Percentiles rank a stretch among this genome's conserved stretches.
Conservation (phyloP, 371 early-diverging fungal genomes). For the Apophysomyces ossiformis region DNA sequence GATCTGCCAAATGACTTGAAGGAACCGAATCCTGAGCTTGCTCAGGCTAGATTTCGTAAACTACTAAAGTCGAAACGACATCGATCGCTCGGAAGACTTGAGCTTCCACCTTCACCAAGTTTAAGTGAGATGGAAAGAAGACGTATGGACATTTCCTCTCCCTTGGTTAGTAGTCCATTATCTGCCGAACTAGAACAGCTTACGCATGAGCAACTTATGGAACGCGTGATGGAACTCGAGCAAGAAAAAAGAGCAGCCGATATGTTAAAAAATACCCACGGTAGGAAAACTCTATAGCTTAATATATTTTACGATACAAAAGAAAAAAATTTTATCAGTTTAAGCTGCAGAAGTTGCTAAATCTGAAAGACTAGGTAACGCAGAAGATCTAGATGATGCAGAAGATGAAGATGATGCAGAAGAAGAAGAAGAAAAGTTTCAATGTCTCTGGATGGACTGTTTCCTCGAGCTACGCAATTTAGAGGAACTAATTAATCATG, state of each 20-base stretch:
- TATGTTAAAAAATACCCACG: background rate
- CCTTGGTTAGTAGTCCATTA: slow-evolving; percentile 2
- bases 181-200: slow-evolving; percentile 2
- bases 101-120: slow-evolving; percentile 21
- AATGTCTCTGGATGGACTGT: slow-evolving; percentile 26
- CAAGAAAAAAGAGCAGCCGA: slow-evolving; percentile 7
- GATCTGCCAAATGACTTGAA: background rate
- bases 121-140: slow-evolving; percentile 15
- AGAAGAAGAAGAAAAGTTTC: slow-evolving; percentile 21
- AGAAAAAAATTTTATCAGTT: too few relatives aligned
- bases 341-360: background rate
- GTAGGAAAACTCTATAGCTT: background rate
- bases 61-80: slow-evolving; percentile 43
- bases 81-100: slow-evolving; percentile 43
- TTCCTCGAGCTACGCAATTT: slow-evolving; percentile 17
- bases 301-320: too few relatives aligned
- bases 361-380: background rate
- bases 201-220: slow-evolving; percentile 1
- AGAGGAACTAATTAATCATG: slow-evolving; percentile 28
- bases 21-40: background rate
- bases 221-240: slow-evolving; percentile 6
- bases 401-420: slow-evolving; percentile 5
- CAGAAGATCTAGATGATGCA: background rate
- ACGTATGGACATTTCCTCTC: slow-evolving; percentile 4
- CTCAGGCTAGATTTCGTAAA: slow-evolving; percentile 30